Base-by-base conservation (phyloP, 768 basidiomycete species). In the Trametes cubensis region DNA sequence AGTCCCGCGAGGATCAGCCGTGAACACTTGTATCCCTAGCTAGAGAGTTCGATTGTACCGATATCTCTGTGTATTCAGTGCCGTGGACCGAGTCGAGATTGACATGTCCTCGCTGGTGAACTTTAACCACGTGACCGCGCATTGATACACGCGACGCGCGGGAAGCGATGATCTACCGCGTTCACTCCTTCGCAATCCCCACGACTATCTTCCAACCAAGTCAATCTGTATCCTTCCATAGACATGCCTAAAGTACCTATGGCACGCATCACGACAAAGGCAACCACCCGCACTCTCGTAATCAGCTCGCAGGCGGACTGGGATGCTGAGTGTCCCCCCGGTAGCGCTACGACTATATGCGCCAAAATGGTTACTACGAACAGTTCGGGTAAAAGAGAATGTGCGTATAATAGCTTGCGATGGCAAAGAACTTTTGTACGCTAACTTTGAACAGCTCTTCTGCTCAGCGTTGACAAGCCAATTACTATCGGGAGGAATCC, bases 401-500 rank as follows among this genome's bases (percentile, higher is more conserved):
- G 90, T 88, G 69, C 54, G 57, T 7, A 14, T 28, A 26, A 0
- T 1, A 48, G 44, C 17, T 17, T 10, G 18, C 4, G 40, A 41
- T 47, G 8, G 26, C 4, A 44, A 6, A 34, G 6, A 10, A 42
- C 14, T 14, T 4, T 15, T 2, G 41, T 26, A 14, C 17, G 61
- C 14, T 59, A n/a, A 54, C 7, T 5, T 56, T 38, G 20, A 45
- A n/a, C 66, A 91, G 91, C 80, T 13, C 77, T 92, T 18, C 65
- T 85, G 18, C 72, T 93, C 42, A 84, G 80, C 42, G 72, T 89
- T 50, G 82, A 83, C 61, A 84, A 80, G 65, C 87, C 91, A 6
- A 80, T 83, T 7, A 83, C 79, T 0, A 87, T 93, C 47, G 91
- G 91, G 21, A 80, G 91, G 67, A 87, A 90, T 66, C 83, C 87